These are phyloP conservation scores for Leccinum obscurum DNA, from an alignment of 768 basidiomycete genomes.

Conservation along the genomic window DNA sequence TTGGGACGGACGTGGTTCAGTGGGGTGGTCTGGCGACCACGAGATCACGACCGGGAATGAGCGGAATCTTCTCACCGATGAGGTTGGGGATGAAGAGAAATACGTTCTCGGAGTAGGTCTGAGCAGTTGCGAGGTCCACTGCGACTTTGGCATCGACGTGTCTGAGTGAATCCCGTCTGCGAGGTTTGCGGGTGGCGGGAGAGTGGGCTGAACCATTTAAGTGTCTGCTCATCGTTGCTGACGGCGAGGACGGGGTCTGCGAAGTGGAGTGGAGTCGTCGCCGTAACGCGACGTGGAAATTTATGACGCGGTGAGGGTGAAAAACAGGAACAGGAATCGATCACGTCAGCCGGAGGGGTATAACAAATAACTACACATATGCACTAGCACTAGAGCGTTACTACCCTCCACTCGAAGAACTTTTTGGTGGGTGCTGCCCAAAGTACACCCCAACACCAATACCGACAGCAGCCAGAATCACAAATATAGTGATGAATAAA, in stretches of 20 bases:
- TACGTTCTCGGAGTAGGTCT: slow-evolving; percentile 90
- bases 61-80: slow-evolving; percentile 61
- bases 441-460: slow-evolving; percentile 34
- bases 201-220: slow-evolving; percentile 34
- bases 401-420: neutral
- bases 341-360: slow-evolving; percentile 23
- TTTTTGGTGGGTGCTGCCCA: slow-evolving; percentile 8
- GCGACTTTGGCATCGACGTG: slow-evolving; percentile 83
- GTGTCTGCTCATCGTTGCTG: slow-evolving; percentile 26
- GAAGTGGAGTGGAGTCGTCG: neutral
- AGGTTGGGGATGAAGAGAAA: slow-evolving; percentile 97
- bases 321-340: slow-evolving; percentile 15
- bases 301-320: slow-evolving; percentile 18
- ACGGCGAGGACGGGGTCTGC: neutral
- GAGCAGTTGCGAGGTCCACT: slow-evolving; percentile 83
- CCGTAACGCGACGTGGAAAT: neutral
- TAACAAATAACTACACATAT: too few relatives aligned
- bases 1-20: slow-evolving; percentile 4
- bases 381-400: too few relatives aligned
- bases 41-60: neutral
- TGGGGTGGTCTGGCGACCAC: neutral
- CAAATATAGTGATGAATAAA: slow-evolving; percentile 60
- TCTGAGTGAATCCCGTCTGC: slow-evolving; percentile 58
- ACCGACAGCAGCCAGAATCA: slow-evolving; percentile 50
- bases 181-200: slow-evolving; percentile 27